Base-by-base conservation (phyloP, 2,329 filamentous ascomycete genomes). In the Fusarium marasasianum region DNA sequence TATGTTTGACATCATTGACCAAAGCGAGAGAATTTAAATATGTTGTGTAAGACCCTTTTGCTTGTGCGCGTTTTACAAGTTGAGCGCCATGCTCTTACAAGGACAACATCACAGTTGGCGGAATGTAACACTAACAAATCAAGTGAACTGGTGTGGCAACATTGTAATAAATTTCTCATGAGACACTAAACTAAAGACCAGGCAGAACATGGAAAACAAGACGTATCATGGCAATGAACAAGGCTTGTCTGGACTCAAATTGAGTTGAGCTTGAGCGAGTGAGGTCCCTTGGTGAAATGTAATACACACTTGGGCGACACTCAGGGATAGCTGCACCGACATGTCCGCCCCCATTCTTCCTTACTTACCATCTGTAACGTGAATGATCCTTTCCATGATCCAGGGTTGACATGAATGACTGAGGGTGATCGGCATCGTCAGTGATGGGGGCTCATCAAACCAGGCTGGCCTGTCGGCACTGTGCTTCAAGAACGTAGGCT, bases 141-240 rank as follows among this genome's bases (percentile, higher is more conserved):
- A 13, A 1, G 8, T 12, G 6, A 5, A 12, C 7, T 26, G 17
- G 5, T 20, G 6, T 17, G 4, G 5, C 22, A 17, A 11, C 8
- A n/a, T 3, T n/a, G 22, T 6, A 3, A 17, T 11, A 17, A 6
- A 44, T 17, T 24, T 17, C 9, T 4, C 1, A 1, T 12, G 6
- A 4, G 9, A 17, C n/a, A 8, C 14, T 11, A 17, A 44, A 6
- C 6, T 17, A 11, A 10, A 15, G 41, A 43, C 14, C 11, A 15
- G 8, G 8, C 1, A n/a, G 6, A 7, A 6, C 6, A 24, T 15
- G n/a, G 9, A 43, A n/a, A n/a, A 43, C 6, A 5, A 9, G n/a
- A 17, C 8, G 14, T 43, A 2, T 15, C 6, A n/a, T 10, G 13
- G 10, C 13, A 41, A 15, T 41, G 40, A 41, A 4, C 6, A 10